Base-by-base conservation (phyloP, 495 filamentous ascomycete species). In the Diplogelasinospora grovesii region DNA sequence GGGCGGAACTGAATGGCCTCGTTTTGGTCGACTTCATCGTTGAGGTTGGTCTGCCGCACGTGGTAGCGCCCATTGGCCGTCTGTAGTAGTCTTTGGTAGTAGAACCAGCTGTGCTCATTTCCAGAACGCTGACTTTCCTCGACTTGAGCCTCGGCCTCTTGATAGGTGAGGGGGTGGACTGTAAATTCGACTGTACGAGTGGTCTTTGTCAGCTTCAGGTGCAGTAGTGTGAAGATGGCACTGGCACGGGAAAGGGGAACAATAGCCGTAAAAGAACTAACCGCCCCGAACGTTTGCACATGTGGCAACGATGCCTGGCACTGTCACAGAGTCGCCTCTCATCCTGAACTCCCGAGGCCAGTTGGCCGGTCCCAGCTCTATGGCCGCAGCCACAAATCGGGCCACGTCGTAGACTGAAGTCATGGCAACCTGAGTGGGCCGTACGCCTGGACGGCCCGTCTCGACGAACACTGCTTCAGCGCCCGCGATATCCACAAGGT, bases 311-410 rank as follows among this genome's bases (percentile, higher is more conserved):
- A 81, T 49, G 27, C 75, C 69, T 7, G 64, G 59, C 1, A 77
- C 61, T n/a, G 63, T 69, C 52, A 83, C 57, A 6, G 72, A 64
- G 37, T 83, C 75, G 22, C 81, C 82, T 34, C 66, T 63, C 72
- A 87, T 78, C 36, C 70, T 65, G 34, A 79, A 71, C 47, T 86
- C 81, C n/a, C 59, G 54, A 5, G 81, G 83, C 83, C 83, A 87
- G 24, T 58, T 61, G 7, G 63, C 64, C 24, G 79, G 61, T 3
- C 75, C 77, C 19, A 85, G 50, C 24, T 75, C 74, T 27, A 77
- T 55, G 3, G 82, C 76, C 18, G 73, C 68, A 2, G 77, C 79
- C 26, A 88, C 68, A 52, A 83, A 86, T 30, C 66, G 68, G 13
- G 66, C 82, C 21, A 86, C 75, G 43, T 88, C 83, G 45, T 73